Conservation (phyloP, 2,329 filamentous ascomycete genomes). For the Trichoderma endophyticum region DNA sequence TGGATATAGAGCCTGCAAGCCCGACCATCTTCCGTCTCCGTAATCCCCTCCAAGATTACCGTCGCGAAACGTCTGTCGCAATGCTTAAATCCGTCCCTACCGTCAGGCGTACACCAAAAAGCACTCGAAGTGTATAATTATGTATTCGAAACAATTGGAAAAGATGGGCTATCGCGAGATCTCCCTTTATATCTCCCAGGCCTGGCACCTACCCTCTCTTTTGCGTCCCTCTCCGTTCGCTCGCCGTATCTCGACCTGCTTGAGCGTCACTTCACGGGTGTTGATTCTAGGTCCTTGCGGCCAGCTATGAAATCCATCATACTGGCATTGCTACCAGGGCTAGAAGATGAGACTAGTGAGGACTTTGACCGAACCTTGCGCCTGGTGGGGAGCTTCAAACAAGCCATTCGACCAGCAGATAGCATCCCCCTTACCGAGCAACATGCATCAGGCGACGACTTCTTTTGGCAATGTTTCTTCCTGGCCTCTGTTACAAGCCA, state of each 20-base stretch:
- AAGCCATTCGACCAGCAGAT: constrained; percentile 55
- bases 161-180: constrained; percentile 74
- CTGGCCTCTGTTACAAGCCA: constrained; percentile 87
- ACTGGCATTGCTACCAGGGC: constrained; percentile 79
- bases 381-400: constrained; percentile 74
- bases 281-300: constrained; percentile 69
- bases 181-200: constrained; percentile 87
- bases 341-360: constrained; percentile 95
- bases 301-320: constrained; percentile 90
- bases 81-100: constrained; percentile 88
- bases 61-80: constrained; percentile 91
- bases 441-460: constrained; percentile 68
- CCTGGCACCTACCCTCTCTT: constrained; percentile 82
- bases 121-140: constrained; percentile 89
- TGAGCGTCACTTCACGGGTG: constrained; percentile 71
- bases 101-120: constrained; percentile 97
- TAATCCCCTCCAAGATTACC: constrained; percentile 76
- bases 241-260: constrained; percentile 81
- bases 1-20: constrained; percentile 74
- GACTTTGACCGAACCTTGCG: constrained; percentile 87
- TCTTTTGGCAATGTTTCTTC: constrained; percentile 99
- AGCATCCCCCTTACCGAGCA: constrained; percentile 49
- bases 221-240: constrained; percentile 88
- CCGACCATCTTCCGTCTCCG: constrained; percentile 66
- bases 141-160: constrained; percentile 82